Evolutionary conservation across 2,329 filamentous ascomycete species (phyloP), one percentile per base, ranked within the genome.

Genomic region (Xylariaceae sp.): DNA sequence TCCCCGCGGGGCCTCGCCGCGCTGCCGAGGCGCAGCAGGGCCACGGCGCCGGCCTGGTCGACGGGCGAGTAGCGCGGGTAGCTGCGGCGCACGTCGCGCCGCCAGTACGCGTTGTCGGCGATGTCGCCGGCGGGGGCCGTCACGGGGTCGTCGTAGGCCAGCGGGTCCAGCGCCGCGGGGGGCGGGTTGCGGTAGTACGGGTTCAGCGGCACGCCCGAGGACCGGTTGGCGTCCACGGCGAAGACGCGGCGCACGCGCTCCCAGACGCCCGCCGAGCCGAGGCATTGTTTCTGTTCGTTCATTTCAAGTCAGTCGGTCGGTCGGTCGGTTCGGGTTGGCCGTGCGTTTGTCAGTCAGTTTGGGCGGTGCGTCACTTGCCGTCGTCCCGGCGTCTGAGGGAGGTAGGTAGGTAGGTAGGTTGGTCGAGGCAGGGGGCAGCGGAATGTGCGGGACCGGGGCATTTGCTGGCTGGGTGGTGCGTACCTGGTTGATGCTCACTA

Each of bases 31-130:
- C 73, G 80, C 56, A 98, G 70, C 50, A 98, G 75, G 26, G 82
- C 83, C 16, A 92, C 92, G 32, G 87, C 80, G 60, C 96, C 84
- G 29, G 76, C 76, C 68, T 96, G 92, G 39, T 69, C 80, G 42
- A 98, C 75, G 29, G 85, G 79, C 54, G 83, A 90, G 36, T 83
- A 71, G 49, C 72, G 74, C 19, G 92, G 84, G 66, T 96, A 96
- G 52, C 72, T 72, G 52, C 92, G 77, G 50, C 92, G 83, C 41
- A 68, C 61, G 56, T 98, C 92, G 53, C 92, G 88, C 72, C 94
- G 93, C 87, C 88, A 98, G 69, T 95, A 94, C 23, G 87, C 78
- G 65, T 94, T 94, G 60, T 90, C 85, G 51, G 87, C 87, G 51
- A 94, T 80, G 58, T 94, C 87, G 47, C 74, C 85, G 2, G 87